phyloP scores from a whole-genome alignment of 1,284 basidiomycete species.

The Ustilago vetiveriae region DNA sequence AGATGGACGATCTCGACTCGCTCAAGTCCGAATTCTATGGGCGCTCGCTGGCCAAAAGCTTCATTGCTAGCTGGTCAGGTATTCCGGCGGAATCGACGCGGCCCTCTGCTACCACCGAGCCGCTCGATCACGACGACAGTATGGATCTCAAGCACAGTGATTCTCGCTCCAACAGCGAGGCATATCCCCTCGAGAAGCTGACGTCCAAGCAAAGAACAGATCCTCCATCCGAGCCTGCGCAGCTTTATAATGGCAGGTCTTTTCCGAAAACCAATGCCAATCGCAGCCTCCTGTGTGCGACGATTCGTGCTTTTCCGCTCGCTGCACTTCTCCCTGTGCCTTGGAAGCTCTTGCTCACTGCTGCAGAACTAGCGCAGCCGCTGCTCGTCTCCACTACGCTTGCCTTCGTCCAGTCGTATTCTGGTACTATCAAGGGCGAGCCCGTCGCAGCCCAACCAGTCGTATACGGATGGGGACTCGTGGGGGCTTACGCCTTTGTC shows the following conservation, averaged over 20 bases:
- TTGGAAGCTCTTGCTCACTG: conserved; percentile 44
- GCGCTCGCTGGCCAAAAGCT: conserved; percentile 16
- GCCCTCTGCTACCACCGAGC: neutral
- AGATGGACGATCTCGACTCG: conserved; percentile 40
- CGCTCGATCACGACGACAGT: neutral
- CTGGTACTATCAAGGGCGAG: conserved; percentile 6
- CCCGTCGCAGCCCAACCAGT: conserved; percentile 33
- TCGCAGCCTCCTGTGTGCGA: conserved; percentile 34
- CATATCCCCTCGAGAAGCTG: conserved; percentile 26
- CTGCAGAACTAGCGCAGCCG: conserved; percentile 49
- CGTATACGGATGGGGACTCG: conserved; percentile 59
- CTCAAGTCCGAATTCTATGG: conserved; percentile 42
- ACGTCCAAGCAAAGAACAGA: neutral
- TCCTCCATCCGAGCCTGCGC: neutral
- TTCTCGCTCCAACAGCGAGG: conserved; percentile 19
- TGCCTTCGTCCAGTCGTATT: conserved; percentile 52
- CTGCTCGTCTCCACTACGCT: conserved; percentile 56
- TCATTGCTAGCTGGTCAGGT: conserved; percentile 35
- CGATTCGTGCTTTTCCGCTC: conserved; percentile 42
- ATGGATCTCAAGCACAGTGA: conserved; percentile 8
- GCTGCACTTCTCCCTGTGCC: conserved; percentile 49
- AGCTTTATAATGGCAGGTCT: conserved; percentile 1
- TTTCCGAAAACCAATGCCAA: conserved; percentile 23
- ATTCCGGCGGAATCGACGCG: neutral
- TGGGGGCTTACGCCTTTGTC: conserved; percentile 58